Evolutionary conservation across 202 grass and related monocot genomes (phyloP), one percentile per base, ranked within the genome.

Genomic region (Elaeis oleifera): DNA sequence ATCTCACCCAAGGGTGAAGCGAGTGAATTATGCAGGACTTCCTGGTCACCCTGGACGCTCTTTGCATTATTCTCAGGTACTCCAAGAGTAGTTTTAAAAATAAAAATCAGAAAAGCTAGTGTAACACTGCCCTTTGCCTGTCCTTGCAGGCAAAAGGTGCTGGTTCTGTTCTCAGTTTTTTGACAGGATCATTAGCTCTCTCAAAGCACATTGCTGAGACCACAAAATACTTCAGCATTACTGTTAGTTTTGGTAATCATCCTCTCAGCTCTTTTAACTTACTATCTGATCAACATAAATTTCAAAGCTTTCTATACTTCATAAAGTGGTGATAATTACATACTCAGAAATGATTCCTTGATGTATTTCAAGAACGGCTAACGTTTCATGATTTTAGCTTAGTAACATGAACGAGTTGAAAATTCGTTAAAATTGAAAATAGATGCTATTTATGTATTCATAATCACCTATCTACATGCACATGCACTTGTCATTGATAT

Each of bases 171-270:
- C 69, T 99, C 22, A 99, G 94, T 68, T 99, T 99, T 60, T 80
- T 80, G 74, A 99, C 94, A 2, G 85, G 88, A 53, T 99, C 88
- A 52, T 49, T 99, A 50, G 70, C 80, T 71, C 80, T 99, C 4
- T 99, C 94, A 3, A 82, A 92, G 67, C 94, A 99, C 4, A 84
- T 99, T 49, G 94, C 86, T 1, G 81, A 99, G 48, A 82, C 65
- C 50, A 92, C 94, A 2, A 92, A 89, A 24, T 84, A 99, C 80
- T 99, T 99, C 69, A 81, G 56, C 22, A 55, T 99, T 20, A 86
- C 94, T 31, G 94, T 99, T 72, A 99, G 94, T 68, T 99, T 99
- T 27, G 94, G 94, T 99, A 76, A 89, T 74, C 53, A 76, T 44
- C 20, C 58, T 54, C 16, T 18, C 5, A 13, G 29, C 54, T 18